Base-by-base conservation (phyloP, 1,284 basidiomycete species). In the Ustilago crameri region DNA sequence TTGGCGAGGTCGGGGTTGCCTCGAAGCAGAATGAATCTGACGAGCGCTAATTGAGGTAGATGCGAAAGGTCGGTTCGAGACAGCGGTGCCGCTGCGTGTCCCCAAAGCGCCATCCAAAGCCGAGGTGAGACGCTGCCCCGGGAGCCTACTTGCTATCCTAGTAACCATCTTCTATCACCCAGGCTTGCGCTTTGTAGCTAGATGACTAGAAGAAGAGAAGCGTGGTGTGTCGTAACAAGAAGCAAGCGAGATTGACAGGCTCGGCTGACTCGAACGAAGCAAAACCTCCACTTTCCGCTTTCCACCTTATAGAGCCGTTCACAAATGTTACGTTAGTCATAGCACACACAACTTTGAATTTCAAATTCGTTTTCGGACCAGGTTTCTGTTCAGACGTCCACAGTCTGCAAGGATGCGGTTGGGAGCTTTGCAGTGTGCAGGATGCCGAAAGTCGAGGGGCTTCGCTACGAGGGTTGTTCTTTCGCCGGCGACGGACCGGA, bases 241-340 rank as follows among this genome's bases (percentile, higher is more conserved):
- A n/a, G n/a, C n/a, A n/a, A n/a, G n/a, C n/a, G n/a, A 44, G n/a
- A 44, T 10, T 20, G 17, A 26, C n/a, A 18, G 18, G 48, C 48
- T 50, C 48, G 48, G 48, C 48, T 50, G 48, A 50, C 48, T 50
- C 37, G 48, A 40, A 26, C 4, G 35, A 14, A 20, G 20, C 41
- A 22, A 42, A 42, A 9, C 48, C 37, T 50, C 37, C 48, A 50
- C 38, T 30, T 50, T 41, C 27, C 14, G 24, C 26, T 22, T 26
- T 24, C n/a, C 9, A 14, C 7, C 30, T 12, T 24, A 18, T n/a
- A n/a, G n/a, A n/a, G n/a, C 34, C 38, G 9, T 18, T 26, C 9
- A 24, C 3, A 3, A 14, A 42, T 42, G 41, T 42, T 42, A 42
- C 41, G 15, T 23, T 23, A 5, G 17, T 42, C 20, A 2, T 7